These are phyloP conservation scores for Tulasnella sp. DNA, from an alignment of 768 basidiomycete species.

Conservation along the genomic window DNA sequence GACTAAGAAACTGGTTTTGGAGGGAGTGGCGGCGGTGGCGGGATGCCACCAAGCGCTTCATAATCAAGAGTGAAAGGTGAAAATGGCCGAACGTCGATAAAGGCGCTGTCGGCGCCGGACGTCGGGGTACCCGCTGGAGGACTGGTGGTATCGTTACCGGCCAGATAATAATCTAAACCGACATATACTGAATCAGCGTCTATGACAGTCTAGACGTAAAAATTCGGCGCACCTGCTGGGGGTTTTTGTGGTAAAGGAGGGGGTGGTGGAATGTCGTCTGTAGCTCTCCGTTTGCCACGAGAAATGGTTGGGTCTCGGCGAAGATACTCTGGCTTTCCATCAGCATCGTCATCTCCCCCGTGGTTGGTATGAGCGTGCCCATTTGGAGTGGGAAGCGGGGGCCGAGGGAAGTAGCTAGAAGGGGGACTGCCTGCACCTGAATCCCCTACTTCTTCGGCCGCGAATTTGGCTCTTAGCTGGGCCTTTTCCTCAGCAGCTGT, in stretches of 20 bases:
- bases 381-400: neutral
- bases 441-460: neutral
- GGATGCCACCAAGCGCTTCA: neutral
- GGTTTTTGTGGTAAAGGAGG: slow-evolving; percentile 10
- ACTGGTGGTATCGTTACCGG: neutral
- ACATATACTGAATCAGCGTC: neutral
- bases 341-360: neutral
- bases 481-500: slow-evolving; percentile 18
- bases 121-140: neutral
- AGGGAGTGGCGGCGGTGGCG: neutral
- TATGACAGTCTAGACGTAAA: neutral
- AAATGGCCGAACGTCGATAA: slow-evolving; percentile 16
- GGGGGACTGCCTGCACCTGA: neutral
- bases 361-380: neutral
- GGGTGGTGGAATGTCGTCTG: slow-evolving; percentile 2
- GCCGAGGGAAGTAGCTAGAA: neutral
- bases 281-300: slow-evolving; percentile 10
- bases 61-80: slow-evolving; percentile 5
- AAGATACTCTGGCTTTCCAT: slow-evolving; percentile 5
- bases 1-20: neutral
- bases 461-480: slow-evolving; percentile 11
- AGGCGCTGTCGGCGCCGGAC: neutral
- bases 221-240: slow-evolving; percentile 9
- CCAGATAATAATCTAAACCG: slow-evolving; percentile 13
- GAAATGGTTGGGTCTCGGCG: slow-evolving; percentile 15